Evolutionary conservation across 2,329 filamentous ascomycete species (phyloP).

Genomic region (Aureobasidium subglaciale): DNA sequence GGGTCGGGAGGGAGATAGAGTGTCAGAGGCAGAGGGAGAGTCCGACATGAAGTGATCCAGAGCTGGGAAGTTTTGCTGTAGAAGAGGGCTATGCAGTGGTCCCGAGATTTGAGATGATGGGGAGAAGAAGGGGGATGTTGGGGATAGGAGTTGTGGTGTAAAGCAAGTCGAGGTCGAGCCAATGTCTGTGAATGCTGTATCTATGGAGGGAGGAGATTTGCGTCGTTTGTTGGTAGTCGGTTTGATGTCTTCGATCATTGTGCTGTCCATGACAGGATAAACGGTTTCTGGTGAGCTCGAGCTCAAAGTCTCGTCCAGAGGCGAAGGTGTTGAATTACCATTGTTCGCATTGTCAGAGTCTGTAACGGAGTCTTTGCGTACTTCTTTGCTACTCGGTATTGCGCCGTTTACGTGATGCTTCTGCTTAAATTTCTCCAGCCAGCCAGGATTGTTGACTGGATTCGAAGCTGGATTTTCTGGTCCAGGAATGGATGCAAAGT

Average conservation of each 20-base stretch:
- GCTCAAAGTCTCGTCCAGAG: constrained; percentile 38
- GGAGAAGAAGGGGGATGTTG: constrained; percentile 70
- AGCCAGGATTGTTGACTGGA: constrained; percentile 61
- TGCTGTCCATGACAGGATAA: not conserved
- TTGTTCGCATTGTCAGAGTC: constrained; percentile 38
- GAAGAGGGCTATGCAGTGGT: not conserved
- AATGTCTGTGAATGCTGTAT: constrained; percentile 59
- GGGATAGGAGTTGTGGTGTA: constrained; percentile 64
- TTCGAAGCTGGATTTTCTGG: constrained; percentile 56
- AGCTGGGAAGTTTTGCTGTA: constrained; percentile 76
- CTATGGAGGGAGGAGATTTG: constrained; percentile 48
- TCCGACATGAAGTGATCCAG: constrained; percentile 49
- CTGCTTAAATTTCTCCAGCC: constrained; percentile 94
- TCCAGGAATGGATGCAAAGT: constrained; percentile 68
- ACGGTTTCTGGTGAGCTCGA: not conserved
- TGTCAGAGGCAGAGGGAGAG: constrained; percentile 35
- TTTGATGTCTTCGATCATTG: not conserved
- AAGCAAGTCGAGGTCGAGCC: constrained; percentile 48
- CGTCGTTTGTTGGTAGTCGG: not conserved
- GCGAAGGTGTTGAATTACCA: constrained; percentile 65
- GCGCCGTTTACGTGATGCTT: constrained; percentile 60
- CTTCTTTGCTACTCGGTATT: not conserved
- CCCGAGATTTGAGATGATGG: constrained; percentile 48
- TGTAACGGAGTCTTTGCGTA: constrained; percentile 10
- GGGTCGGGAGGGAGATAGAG: not conserved